Percentiles rank a stretch among this genome's conserved stretches.
Conservation (phyloP, 768 basidiomycete genomes). For the Russula sp. region DNA sequence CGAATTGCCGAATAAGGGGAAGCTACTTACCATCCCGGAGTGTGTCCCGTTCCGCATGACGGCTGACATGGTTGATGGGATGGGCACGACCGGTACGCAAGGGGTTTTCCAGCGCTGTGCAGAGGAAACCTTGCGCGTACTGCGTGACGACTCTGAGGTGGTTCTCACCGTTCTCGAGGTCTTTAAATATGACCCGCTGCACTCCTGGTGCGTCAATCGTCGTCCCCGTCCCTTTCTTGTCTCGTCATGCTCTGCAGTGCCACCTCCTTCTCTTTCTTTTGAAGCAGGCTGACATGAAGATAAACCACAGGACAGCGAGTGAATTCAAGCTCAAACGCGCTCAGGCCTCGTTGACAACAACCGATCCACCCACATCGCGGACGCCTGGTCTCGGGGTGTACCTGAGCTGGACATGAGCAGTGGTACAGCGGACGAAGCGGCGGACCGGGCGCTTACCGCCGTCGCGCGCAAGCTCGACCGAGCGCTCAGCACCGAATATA, state of each 20-base stretch:
- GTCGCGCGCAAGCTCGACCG: conserved; percentile 83
- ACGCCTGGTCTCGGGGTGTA: conserved; percentile 37
- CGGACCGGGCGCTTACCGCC: conserved; percentile 80
- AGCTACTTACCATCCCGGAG: conserved; percentile 74
- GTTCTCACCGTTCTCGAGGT: conserved; percentile 96
- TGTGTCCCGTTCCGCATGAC: conserved; percentile 94
- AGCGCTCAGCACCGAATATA: conserved; percentile 85
- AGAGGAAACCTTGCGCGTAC: conserved; percentile 90
- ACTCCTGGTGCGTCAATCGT: conserved; percentile 66
- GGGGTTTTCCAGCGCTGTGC: conserved; percentile 95
- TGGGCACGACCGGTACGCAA: conserved; percentile 85
- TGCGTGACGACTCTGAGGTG: conserved; percentile 79
- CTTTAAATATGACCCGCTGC: conserved; percentile 94
- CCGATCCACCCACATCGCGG: conserved; percentile 32
- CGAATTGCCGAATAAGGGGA: conserved; percentile 54
- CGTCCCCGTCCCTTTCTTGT: neutral
- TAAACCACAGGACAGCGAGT: conserved; percentile 62
- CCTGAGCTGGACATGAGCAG: conserved; percentile 62
- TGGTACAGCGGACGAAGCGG: conserved; percentile 75
- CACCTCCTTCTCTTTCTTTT: neutral
- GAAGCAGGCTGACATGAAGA: neutral
- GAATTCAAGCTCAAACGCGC: conserved; percentile 68
- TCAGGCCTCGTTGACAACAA: conserved; percentile 42
- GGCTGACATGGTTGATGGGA: conserved; percentile 88
- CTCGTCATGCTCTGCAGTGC: neutral